Base-by-base conservation (phyloP, 192 early-diverging fungal genomes). In the Entophlyctis luteolus region DNA sequence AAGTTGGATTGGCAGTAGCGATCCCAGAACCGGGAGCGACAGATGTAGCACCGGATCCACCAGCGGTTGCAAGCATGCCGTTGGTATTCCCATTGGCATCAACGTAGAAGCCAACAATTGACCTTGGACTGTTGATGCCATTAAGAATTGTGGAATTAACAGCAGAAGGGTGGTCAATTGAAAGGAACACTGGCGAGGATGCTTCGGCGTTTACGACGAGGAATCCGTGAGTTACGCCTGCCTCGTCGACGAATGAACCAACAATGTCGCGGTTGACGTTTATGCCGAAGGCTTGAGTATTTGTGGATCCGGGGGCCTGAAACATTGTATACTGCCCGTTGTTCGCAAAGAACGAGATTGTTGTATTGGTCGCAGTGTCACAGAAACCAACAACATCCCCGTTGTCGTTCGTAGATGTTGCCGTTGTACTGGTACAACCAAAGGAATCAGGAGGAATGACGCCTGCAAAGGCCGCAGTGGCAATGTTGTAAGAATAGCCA, bases 11-110 rank as follows among this genome's bases (percentile, higher is more conserved):
- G n/a, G 39, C n/a, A 42, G 10, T 42, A 42, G 39, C 39, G 10
- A 42, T 12, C 8, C 8, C 39, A 8, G 39, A 42, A 12, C 39
- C 55, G 8, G 55, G 31, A 25, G 55, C 55, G 16, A 56, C 27
- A 4, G 4, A 12, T 12, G 55, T 33, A 4, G 16, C 8, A 14
- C 55, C 55, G 5, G 28, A 33, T 4, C 55, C 55, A 25, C 55
- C 55, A 12, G 55, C 29, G 8, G 22, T 56, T 5, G 32, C 22
- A 4, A 56, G 6, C 27, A 56, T 10, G 4, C 55, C 55, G 33
- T 56, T 34, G 8, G 55, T 56, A 28, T 56, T 56, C 32, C 55
- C 55, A 33, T 8, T 33, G 29, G 55, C 55, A 22, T 56, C 55
- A 3, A 33, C 16, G 22, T 56, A 56, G 22, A 56, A 56, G 10